These are phyloP conservation scores for Wickerhamiella occidentalis DNA, from an alignment of 805 yeast genomes.

Conservation along the genomic window DNA sequence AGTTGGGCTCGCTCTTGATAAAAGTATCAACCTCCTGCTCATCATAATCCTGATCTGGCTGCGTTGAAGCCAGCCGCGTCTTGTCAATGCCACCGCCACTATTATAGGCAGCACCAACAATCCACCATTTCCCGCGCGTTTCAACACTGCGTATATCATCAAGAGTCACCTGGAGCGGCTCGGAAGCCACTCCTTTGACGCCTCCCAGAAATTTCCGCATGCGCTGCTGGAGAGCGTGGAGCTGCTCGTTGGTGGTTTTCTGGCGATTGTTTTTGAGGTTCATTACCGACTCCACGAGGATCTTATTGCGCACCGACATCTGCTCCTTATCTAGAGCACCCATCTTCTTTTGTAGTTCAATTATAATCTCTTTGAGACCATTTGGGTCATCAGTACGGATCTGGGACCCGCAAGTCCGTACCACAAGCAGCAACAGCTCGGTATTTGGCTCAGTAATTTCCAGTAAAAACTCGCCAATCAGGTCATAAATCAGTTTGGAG, in stretches of 20 bases:
- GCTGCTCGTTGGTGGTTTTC: constrained; percentile 43
- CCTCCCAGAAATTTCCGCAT: constrained; percentile 53
- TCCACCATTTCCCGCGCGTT: constrained; percentile 95
- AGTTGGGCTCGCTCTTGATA: constrained; percentile 62
- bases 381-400: constrained; percentile 83
- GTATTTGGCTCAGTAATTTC: constrained; percentile 60
- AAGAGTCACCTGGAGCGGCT: constrained; percentile 73
- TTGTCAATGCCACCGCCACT: constrained; percentile 36
- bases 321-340: constrained; percentile 30
- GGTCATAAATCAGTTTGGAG: constrained; percentile 62
- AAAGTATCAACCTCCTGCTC: constrained; percentile 43
- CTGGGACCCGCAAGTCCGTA: constrained; percentile 69
- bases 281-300: constrained; percentile 72
- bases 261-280: constrained; percentile 78
- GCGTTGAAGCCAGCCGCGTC: background rate
- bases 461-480: constrained; percentile 41
- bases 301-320: constrained; percentile 55
- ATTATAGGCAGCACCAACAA: constrained; percentile 96
- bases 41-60: constrained; percentile 25
- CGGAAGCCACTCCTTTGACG: constrained; percentile 37
- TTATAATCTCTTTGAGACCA: constrained; percentile 68
- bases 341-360: constrained; percentile 40
- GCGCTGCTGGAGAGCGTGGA: constrained; percentile 41
- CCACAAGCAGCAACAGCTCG: constrained; percentile 59
- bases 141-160: constrained; percentile 70